Evolutionary conservation across 805 yeast species (phyloP).

Genomic region (Wickerhamiella parazyma): DNA sequence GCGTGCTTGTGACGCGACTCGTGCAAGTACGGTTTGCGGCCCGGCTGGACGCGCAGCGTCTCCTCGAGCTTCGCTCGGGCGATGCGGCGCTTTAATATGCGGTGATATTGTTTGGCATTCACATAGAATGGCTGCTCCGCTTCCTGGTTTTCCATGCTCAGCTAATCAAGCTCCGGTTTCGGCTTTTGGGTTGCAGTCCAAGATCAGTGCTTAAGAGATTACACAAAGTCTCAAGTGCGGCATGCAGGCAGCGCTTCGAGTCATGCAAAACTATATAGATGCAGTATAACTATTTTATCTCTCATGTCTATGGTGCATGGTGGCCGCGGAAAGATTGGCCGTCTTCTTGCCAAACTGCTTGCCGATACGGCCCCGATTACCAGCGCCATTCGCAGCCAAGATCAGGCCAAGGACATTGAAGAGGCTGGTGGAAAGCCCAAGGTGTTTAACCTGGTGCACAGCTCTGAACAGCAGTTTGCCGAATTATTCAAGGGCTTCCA

Average conservation of each 20-base stretch:
- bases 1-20: slow-evolving; percentile 98
- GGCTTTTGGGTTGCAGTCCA: background rate
- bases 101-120: slow-evolving; percentile 93
- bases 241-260: no score
- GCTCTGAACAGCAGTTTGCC: slow-evolving; percentile 27
- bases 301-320: slow-evolving; percentile 32
- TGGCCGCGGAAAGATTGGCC: slow-evolving; percentile 51
- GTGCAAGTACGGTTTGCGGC: slow-evolving; percentile 85
- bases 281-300: no score
- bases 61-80: slow-evolving; percentile 93
- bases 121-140: slow-evolving; percentile 90
- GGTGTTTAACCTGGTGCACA: slow-evolving; percentile 27
- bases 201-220: no score
- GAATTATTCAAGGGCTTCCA: slow-evolving; percentile 34
- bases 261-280: no score
- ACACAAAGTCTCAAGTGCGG: no score
- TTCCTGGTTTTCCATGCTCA: slow-evolving; percentile 13
- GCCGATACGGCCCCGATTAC: slow-evolving; percentile 25
- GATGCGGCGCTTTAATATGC: slow-evolving; percentile 81
- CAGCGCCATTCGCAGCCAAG: slow-evolving; percentile 33
- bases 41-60: slow-evolving; percentile 69
- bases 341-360: slow-evolving; percentile 30
- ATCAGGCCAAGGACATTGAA: slow-evolving; percentile 33
- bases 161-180: background rate
- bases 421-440: slow-evolving; percentile 29